Percentiles rank a stretch among this genome's conserved stretches.
Conservation (phyloP, 768 basidiomycete genomes). For the Gyrodon lividus region DNA sequence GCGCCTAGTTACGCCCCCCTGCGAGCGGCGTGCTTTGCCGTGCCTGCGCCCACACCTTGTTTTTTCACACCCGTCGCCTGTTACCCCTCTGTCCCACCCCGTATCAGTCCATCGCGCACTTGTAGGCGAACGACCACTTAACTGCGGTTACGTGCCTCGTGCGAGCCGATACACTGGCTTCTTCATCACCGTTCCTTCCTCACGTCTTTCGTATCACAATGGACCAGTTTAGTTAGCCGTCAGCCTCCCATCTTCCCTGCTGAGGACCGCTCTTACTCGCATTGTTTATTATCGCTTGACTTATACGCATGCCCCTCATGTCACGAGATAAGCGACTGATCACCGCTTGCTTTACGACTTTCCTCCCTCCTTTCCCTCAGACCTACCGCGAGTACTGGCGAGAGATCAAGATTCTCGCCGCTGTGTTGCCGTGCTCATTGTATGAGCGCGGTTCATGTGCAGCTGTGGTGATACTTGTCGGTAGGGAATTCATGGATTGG, state of each 20-base stretch:
- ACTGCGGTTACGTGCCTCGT: constrained; percentile 79
- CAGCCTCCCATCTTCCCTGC: constrained; percentile 24
- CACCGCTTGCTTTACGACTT: constrained; percentile 38
- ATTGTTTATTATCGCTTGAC: constrained; percentile 46
- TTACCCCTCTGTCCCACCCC: constrained; percentile 46
- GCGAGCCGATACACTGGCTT: constrained; percentile 74
- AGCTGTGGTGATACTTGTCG: constrained; percentile 20
- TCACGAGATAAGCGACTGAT: constrained; percentile 43
- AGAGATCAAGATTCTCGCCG: constrained; percentile 28
- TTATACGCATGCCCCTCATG: constrained; percentile 31
- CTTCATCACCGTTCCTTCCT: constrained; percentile 31
- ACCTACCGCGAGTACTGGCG: constrained; percentile 20
- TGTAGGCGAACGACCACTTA: constrained; percentile 78
- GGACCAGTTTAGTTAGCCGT: constrained; percentile 23
- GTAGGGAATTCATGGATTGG: constrained; percentile 28
- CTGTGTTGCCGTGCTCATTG: constrained; percentile 31
- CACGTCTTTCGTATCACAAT: constrained; percentile 17
- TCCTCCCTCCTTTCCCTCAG: constrained; percentile 10
- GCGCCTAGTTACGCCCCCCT: constrained; percentile 49
- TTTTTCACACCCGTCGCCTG: constrained; percentile 39
- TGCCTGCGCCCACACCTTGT: constrained; percentile 49
- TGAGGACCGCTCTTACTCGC: constrained; percentile 27
- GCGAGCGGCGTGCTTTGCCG: constrained; percentile 52
- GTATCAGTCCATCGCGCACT: constrained; percentile 53
- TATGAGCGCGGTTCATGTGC: constrained; percentile 28